Percentiles rank a stretch among this genome's conserved stretches.
Conservation (phyloP, 768 basidiomycete genomes). For the Lyophyllum decastes region DNA sequence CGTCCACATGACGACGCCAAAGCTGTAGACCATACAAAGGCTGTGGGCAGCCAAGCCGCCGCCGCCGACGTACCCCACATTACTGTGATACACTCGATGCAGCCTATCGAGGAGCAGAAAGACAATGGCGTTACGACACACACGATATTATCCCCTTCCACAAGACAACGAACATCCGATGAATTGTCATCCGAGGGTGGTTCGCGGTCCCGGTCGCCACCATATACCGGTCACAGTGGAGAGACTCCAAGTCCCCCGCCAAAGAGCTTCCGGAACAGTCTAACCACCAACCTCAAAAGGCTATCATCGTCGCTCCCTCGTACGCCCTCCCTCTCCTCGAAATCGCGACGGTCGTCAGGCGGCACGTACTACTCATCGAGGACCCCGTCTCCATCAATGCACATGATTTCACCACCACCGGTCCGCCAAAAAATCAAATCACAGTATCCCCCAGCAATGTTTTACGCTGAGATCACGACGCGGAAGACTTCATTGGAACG, state of each 20-base stretch:
- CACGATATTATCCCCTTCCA: conserved; percentile 7
- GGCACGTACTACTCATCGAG: conserved; percentile 35
- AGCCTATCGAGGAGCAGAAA: conserved; percentile 15
- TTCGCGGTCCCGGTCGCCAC: conserved; percentile 19
- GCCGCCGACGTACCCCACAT: conserved; percentile 33
- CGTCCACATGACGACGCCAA: conserved; percentile 7
- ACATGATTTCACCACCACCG: conserved; percentile 12
- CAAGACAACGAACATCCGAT: conserved; percentile 18
- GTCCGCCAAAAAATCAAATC: conserved; percentile 32
- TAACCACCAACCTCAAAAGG: conserved; percentile 46
- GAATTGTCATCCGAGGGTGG: conserved; percentile 10
- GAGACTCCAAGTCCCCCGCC: conserved; percentile 47
- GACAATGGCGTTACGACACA: conserved; percentile 12
- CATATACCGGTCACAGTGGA: conserved; percentile 15
- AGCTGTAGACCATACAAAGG: conserved; percentile 1
- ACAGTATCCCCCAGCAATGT: conserved; percentile 66
- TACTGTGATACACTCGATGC: conserved; percentile 33
- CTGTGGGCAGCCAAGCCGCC: neutral
- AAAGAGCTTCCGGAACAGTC: conserved; percentile 49
- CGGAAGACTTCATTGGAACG: conserved; percentile 65
- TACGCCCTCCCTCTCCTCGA: conserved; percentile 61
- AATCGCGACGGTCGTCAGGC: conserved; percentile 31
- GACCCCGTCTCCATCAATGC: conserved; percentile 35
- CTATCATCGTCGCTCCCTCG: conserved; percentile 61
- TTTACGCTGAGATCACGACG: conserved; percentile 61